A percentile compares a stretch with the other conserved stretches of the same genome.
These are phyloP conservation scores for Daldinia childiae DNA, from an alignment of 495 filamentous ascomycete genomes.

Conservation along the genomic window DNA sequence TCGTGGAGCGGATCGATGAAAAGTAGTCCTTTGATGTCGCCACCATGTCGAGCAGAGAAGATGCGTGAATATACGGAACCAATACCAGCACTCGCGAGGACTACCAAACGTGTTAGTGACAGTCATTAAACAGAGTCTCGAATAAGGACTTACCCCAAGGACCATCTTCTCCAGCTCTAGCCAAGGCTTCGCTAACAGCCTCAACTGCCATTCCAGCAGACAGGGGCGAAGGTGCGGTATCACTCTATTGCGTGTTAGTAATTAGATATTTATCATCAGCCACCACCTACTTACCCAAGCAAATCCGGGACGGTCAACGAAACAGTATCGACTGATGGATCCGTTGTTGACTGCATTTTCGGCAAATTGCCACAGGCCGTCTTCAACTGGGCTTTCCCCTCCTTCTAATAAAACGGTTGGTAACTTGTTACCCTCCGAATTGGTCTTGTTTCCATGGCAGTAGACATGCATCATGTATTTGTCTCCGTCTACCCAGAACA, in stretches of 20 bases:
- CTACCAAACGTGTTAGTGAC: conserved; percentile 32
- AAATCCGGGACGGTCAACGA: conserved; percentile 91
- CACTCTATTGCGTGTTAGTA: conserved; percentile 56
- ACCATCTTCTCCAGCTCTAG: conserved; percentile 79
- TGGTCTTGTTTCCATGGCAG: conserved; percentile 75
- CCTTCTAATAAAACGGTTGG: conserved; percentile 86
- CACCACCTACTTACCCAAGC: conserved; percentile 68
- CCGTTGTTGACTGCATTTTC: conserved; percentile 72
- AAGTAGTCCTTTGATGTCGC: conserved; percentile 78
- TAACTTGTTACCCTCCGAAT: conserved; percentile 57
- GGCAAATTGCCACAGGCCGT: conserved; percentile 76
- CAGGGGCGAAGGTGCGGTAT: conserved; percentile 92
- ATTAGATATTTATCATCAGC: background rate
- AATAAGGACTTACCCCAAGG: conserved; percentile 72
- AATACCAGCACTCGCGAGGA: conserved; percentile 70
- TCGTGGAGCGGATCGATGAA: conserved; percentile 90
- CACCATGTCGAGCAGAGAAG: conserved; percentile 80
- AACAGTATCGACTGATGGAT: conserved; percentile 87
- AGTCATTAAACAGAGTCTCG: background rate
- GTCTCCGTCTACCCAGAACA: conserved; percentile 79
- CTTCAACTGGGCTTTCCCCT: conserved; percentile 79
- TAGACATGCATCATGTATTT: conserved; percentile 87
- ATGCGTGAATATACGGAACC: conserved; percentile 89
- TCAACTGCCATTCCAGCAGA: conserved; percentile 90
- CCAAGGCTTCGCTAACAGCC: conserved; percentile 83